Percentiles rank a stretch among this genome's conserved stretches.
phyloP scores from a whole-genome alignment of 495 filamentous ascomycete species.

The Penicillium alfredii region DNA sequence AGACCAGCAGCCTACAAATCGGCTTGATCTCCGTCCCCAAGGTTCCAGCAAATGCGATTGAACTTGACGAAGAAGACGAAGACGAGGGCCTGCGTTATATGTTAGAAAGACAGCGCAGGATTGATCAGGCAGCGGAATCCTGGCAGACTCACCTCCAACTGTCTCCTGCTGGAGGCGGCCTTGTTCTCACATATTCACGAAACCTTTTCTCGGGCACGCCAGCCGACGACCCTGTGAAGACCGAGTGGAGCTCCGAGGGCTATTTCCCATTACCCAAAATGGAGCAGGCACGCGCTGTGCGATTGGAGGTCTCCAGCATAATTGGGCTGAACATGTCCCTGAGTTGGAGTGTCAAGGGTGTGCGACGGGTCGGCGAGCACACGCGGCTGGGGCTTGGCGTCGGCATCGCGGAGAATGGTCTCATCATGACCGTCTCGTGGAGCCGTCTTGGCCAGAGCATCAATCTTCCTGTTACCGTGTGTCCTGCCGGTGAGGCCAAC shows the following conservation, averaged over 20 bases:
- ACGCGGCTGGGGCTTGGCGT: conserved; percentile 38
- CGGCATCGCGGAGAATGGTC: conserved; percentile 28
- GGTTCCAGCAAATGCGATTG: conserved; percentile 2
- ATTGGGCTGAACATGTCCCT: conserved; percentile 21
- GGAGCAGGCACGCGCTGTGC: conserved; percentile 30
- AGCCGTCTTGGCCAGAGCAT: conserved; percentile 38
- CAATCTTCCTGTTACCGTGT: conserved; percentile 35
- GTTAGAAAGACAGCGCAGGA: conserved; percentile 13
- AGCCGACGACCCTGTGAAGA: conserved; percentile 24
- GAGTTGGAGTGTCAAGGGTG: conserved; percentile 34
- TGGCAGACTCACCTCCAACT: conserved; percentile 29
- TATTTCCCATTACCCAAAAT: conserved; percentile 29
- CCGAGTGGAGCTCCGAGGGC: conserved; percentile 41
- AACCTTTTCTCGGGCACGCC: conserved; percentile 40
- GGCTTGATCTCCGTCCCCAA: conserved; percentile 27
- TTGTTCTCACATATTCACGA: conserved; percentile 34
- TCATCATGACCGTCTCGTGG: conserved; percentile 39
- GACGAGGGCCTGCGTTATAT: conserved; percentile 17
- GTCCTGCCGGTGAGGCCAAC: conserved; percentile 32
- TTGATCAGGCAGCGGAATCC: conserved; percentile 25
- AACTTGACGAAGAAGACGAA: conserved; percentile 23
- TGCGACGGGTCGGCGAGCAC: conserved; percentile 33
- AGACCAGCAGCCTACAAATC: conserved; percentile 30
- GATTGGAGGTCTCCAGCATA: conserved; percentile 25
- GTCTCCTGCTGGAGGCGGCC: conserved; percentile 20